Conservation (phyloP, 371 early-diverging fungal genomes). For the Saksenaea vasiformis region DNA sequence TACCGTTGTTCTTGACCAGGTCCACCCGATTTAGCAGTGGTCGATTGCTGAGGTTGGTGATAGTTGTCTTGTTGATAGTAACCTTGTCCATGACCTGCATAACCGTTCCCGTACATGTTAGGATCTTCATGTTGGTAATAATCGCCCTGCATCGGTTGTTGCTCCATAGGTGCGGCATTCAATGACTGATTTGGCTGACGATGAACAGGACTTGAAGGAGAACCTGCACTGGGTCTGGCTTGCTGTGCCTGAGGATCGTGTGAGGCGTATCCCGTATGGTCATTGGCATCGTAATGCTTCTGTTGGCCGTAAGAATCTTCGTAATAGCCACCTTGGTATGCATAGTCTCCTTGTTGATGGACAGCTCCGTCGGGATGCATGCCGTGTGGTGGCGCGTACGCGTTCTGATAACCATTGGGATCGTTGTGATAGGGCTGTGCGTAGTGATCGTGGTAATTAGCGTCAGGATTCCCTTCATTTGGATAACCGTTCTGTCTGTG, state of each 20-base stretch:
- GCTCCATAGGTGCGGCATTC: neutral
- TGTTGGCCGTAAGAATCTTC: neutral
- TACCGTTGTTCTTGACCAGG: neutral
- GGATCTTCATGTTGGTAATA: neutral
- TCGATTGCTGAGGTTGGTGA: neutral
- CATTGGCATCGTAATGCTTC: neutral
- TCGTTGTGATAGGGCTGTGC: neutral
- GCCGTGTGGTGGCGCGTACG: neutral
- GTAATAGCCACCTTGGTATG: neutral
- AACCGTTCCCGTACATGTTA: neutral
- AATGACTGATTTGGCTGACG: neutral
- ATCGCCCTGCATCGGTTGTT: neutral
- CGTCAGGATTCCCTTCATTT: neutral
- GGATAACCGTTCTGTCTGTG: neutral
- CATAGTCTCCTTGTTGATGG: neutral
- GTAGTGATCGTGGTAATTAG: neutral
- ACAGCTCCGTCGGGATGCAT: neutral
- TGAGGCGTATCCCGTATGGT: neutral
- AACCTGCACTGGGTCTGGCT: neutral
- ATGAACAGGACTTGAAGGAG: neutral
- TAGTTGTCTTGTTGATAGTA: neutral
- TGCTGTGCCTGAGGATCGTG: neutral
- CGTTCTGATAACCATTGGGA: neutral
- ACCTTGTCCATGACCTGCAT: neutral
- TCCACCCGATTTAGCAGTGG: neutral